These are phyloP conservation scores for Chalara sp. DNA, from an alignment of 2,329 filamentous ascomycete genomes.

Conservation along the genomic window DNA sequence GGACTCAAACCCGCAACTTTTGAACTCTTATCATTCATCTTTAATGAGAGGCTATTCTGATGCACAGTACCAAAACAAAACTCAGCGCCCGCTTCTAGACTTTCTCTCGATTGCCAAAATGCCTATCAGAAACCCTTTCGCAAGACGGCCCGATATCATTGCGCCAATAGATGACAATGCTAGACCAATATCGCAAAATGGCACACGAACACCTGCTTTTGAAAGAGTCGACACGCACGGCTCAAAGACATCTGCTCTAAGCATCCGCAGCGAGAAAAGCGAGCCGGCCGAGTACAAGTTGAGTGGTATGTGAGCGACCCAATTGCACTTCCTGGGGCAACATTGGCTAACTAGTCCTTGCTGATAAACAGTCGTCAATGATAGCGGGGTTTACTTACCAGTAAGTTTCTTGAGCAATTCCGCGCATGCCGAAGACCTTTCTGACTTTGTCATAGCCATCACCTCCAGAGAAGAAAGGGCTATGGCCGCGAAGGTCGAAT, in stretches of 20 bases:
- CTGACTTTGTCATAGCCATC: conserved; percentile 57
- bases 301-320: conserved; percentile 56
- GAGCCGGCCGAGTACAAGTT: conserved; percentile 69
- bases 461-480: conserved; percentile 73
- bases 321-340: not conserved
- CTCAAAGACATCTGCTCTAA: conserved; percentile 55
- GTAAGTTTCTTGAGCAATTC: conserved; percentile 42
- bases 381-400: conserved; percentile 89
- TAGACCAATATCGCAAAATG: conserved; percentile 36
- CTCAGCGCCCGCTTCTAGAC: no score
- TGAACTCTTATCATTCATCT: no score
- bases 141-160: conserved; percentile 43
- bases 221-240: conserved; percentile 57
- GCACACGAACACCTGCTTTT: conserved; percentile 42
- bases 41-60: no score
- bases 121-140: conserved; percentile 68
- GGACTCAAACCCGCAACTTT: no score
- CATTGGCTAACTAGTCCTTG: conserved; percentile 7
- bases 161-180: conserved; percentile 43
- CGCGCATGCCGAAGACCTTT: conserved; percentile 15
- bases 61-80: no score
- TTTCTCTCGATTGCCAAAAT: conserved; percentile 33
- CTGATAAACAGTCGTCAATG: conserved; percentile 73
- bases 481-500: conserved; percentile 58
- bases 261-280: conserved; percentile 52